phyloP scores from a whole-genome alignment of 2,329 filamentous ascomycete species.

The Trichoderma pleuroti region DNA sequence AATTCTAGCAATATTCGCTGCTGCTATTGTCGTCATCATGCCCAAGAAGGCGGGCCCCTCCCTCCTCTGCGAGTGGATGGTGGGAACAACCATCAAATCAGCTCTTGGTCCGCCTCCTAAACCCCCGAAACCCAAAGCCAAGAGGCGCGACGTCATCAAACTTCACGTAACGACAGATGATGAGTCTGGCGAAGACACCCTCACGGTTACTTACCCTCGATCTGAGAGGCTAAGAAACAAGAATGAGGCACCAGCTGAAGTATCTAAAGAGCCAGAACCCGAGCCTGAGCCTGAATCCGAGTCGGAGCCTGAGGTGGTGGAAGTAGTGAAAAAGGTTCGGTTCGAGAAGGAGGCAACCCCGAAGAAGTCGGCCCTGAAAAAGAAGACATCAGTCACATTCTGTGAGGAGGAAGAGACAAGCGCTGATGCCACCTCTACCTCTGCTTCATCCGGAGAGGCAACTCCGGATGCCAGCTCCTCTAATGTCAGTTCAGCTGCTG shows the following conservation, averaged over 20 bases:
- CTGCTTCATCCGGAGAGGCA: slow-evolving; percentile 23
- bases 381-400: slow-evolving; percentile 29
- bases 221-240: slow-evolving; percentile 24
- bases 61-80: slow-evolving; percentile 41
- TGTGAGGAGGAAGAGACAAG: slow-evolving; percentile 23
- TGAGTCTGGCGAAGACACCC: slow-evolving; percentile 46
- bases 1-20: background rate
- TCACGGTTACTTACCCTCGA: slow-evolving; percentile 49
- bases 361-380: slow-evolving; percentile 40
- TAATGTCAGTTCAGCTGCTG: background rate
- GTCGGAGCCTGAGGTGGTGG: slow-evolving; percentile 9
- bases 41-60: slow-evolving; percentile 17
- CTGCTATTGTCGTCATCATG: background rate
- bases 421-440: slow-evolving; percentile 3
- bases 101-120: slow-evolving; percentile 29
- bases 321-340: slow-evolving; percentile 41
- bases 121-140: slow-evolving; percentile 20
- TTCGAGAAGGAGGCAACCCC: slow-evolving; percentile 36
- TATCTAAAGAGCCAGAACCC: slow-evolving; percentile 13
- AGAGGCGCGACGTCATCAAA: slow-evolving; percentile 34
- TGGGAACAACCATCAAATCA: slow-evolving; percentile 36
- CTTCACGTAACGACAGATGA: slow-evolving; percentile 50
- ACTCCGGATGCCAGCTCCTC: slow-evolving; percentile 12
- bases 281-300: background rate
- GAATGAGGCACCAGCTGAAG: background rate